phyloP scores from a whole-genome alignment of 2,329 filamentous ascomycete genomes.

The Rhynchosporium secalis region DNA sequence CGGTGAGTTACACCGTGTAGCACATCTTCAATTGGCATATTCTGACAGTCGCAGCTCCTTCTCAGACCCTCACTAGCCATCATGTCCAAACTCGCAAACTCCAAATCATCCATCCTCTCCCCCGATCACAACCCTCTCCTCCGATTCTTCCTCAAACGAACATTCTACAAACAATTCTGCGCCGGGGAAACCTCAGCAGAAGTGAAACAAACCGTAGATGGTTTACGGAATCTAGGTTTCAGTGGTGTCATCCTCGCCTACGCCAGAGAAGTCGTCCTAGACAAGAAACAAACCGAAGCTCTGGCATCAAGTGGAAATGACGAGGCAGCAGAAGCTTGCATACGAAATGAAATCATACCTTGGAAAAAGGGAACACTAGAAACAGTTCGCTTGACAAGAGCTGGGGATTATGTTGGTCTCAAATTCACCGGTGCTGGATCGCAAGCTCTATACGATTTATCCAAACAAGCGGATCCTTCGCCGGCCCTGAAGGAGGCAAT shows the following conservation, averaged over 20 bases:
- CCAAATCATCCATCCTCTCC: slow-evolving; percentile 64
- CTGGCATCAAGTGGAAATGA: slow-evolving; percentile 49
- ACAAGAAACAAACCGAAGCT: slow-evolving; percentile 51
- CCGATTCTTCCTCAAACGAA: slow-evolving; percentile 70
- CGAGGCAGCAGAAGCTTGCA: slow-evolving; percentile 49
- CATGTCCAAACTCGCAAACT: slow-evolving; percentile 69
- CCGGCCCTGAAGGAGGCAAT: slow-evolving; percentile 68
- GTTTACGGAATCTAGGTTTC: slow-evolving; percentile 74
- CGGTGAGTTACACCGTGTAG: slow-evolving; percentile 31
- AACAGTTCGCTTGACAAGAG: slow-evolving; percentile 58
- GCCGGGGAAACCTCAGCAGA: slow-evolving; percentile 73
- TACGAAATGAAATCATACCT: slow-evolving; percentile 61
- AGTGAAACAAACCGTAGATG: slow-evolving; percentile 62
- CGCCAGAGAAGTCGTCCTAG: slow-evolving; percentile 76
- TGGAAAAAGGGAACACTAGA: slow-evolving; percentile 76
- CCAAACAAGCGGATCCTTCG: slow-evolving; percentile 61
- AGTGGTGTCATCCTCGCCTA: slow-evolving; percentile 83
- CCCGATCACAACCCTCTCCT: slow-evolving; percentile 75
- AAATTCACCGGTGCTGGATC: slow-evolving; percentile 81
- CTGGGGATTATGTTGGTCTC: slow-evolving; percentile 55
- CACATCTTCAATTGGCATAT: background rate
- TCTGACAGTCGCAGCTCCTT: slow-evolving; percentile 48
- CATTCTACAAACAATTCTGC: slow-evolving; percentile 90
- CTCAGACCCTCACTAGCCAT: slow-evolving; percentile 68
- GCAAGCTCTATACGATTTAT: slow-evolving; percentile 67